These are phyloP conservation scores for Casaregolazyma lundiana DNA, from an alignment of 1,139 yeast genomes.

Conservation along the genomic window DNA sequence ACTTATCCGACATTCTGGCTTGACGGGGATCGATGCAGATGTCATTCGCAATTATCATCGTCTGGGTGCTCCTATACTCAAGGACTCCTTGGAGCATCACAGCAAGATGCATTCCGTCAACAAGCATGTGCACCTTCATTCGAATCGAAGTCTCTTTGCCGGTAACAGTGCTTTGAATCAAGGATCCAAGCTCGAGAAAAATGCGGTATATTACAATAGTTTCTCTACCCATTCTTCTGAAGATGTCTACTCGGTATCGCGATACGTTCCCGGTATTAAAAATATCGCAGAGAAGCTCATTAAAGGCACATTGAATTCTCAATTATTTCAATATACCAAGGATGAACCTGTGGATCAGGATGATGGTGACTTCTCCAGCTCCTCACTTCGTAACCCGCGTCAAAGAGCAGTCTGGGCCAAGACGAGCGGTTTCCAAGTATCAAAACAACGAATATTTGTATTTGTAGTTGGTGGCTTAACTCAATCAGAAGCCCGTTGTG, in stretches of 20 bases:
- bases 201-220: constrained; percentile 14
- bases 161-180: constrained; percentile 6
- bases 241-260: constrained; percentile 67
- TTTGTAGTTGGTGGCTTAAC: constrained; percentile 89
- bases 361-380: constrained; percentile 35
- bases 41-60: constrained; percentile 62
- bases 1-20: constrained; percentile 63
- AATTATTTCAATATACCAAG: constrained; percentile 67
- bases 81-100: constrained; percentile 31
- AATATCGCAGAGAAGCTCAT: constrained; percentile 49
- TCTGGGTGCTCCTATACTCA: constrained; percentile 65
- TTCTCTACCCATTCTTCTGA: constrained; percentile 64
- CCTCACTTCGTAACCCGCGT: constrained; percentile 64
- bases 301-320: constrained; percentile 48
- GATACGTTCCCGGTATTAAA: constrained; percentile 71
- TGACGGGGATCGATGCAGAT: constrained; percentile 53
- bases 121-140: constrained; percentile 3
- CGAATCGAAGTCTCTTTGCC: constrained; percentile 3
- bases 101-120: constrained; percentile 5
- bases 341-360: constrained; percentile 66
- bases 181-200: constrained; percentile 30
- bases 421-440: constrained; percentile 42
- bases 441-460: constrained; percentile 68
- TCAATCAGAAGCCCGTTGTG: constrained; percentile 71
- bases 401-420: constrained; percentile 83